Conservation (phyloP, 345 rosid genomes). For the Microthlaspi erraticum region DNA sequence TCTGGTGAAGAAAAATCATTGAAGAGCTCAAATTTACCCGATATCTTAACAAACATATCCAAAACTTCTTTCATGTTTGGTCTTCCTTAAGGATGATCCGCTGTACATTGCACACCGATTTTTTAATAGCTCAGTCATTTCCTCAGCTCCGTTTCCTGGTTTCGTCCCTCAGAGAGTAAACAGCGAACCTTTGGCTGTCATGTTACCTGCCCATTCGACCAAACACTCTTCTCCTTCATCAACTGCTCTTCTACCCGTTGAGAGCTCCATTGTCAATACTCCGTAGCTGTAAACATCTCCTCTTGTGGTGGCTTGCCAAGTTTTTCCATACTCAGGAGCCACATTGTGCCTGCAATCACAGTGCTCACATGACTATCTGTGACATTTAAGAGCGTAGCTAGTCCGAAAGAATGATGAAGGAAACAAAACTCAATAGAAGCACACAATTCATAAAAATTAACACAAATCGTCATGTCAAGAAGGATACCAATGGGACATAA, state of each 20-base stretch:
- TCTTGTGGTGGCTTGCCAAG: constrained; percentile 89
- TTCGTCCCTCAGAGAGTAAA: constrained; percentile 66
- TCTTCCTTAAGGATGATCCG: constrained; percentile 77
- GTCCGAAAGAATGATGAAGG: too few species aligned
- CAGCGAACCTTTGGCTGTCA: constrained; percentile 48
- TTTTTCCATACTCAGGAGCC: constrained; percentile 95
- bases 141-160: constrained; percentile 64
- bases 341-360: constrained; percentile 90
- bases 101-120: constrained; percentile 72
- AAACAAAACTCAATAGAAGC: too few species aligned
- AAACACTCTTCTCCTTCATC: constrained; percentile 95
- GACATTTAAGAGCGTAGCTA: constrained; percentile 72
- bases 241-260: constrained; percentile 83
- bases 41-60: constrained; percentile 57
- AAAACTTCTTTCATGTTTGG: constrained; percentile 94
- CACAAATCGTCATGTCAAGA: too few species aligned
- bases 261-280: constrained; percentile 81
- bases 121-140: constrained; percentile 66
- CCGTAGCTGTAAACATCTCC: constrained; percentile 97
- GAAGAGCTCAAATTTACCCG: constrained; percentile 46
- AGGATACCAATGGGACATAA: too few species aligned
- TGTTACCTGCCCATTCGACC: constrained; percentile 73
- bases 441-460: too few species aligned
- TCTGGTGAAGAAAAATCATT: constrained; percentile 46
- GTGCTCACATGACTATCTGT: constrained; percentile 94